Conservation (phyloP, 1,139 yeast genomes). For the Wickerhamomyces sp. region DNA sequence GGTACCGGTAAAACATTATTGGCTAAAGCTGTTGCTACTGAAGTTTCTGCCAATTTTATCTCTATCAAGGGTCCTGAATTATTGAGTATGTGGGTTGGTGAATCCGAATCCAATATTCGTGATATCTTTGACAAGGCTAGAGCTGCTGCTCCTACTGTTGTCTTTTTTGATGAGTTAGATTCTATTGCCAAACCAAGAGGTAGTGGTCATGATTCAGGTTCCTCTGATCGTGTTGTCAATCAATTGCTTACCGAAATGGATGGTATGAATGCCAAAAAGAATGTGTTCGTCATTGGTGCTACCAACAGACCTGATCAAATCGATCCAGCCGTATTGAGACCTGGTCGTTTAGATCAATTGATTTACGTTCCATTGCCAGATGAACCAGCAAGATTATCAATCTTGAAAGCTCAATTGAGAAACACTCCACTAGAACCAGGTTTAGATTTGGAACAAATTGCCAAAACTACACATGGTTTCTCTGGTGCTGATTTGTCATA, state of each 20-base stretch:
- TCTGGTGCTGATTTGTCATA: conserved; percentile 98
- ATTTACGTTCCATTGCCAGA: conserved; percentile 98
- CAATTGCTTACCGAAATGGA: conserved; percentile 99
- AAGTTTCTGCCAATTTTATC: conserved; percentile 93
- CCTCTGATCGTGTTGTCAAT: conserved; percentile 96
- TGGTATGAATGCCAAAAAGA: conserved; percentile 99
- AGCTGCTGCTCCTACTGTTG: conserved; percentile 98
- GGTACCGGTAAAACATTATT: conserved; percentile 98
- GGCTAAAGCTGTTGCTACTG: conserved; percentile 98
- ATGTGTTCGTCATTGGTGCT: conserved; percentile 97
- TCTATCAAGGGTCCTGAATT: conserved; percentile 97
- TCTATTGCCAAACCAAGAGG: conserved; percentile 98
- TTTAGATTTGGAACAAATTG: conserved; percentile 79
- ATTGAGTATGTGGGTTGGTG: conserved; percentile 99
- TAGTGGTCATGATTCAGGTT: conserved; percentile 98
- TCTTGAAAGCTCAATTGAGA: conserved; percentile 92
- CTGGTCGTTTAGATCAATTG: conserved; percentile 98
- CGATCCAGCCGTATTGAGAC: conserved; percentile 97
- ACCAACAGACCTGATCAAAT: conserved; percentile 99
- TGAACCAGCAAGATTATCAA: conserved; percentile 87
- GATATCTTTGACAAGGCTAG: conserved; percentile 97
- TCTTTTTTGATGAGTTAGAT: conserved; percentile 94
- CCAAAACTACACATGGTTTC: conserved; percentile 91
- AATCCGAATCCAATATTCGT: conserved; percentile 93
- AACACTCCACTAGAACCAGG: conserved; percentile 99